Percentiles rank a stretch among this genome's conserved stretches.
Evolutionary conservation across 2,329 filamentous ascomycete genomes (phyloP).

Genomic region (Curvularia lunata): DNA sequence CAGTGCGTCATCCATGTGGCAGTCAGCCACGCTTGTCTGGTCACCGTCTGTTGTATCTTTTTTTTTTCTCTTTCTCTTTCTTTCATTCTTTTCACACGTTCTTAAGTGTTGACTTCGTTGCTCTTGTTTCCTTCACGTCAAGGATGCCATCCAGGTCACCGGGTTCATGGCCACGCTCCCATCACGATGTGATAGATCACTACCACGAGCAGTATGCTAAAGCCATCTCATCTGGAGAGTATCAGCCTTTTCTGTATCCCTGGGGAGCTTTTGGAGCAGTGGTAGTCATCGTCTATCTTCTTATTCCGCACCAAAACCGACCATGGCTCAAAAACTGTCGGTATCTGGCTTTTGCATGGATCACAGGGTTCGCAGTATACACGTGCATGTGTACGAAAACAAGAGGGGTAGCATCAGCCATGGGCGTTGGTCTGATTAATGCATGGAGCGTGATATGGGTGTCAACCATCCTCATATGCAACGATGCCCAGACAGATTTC

Average conservation of each 20-base stretch:
- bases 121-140: conserved; percentile 6
- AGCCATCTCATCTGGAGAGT: conserved; percentile 49
- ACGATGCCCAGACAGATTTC: conserved; percentile 63
- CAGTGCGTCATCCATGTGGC: conserved; percentile 38
- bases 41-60: conserved; percentile 14
- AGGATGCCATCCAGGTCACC: conserved; percentile 22
- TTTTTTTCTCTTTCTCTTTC: background rate
- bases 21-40: conserved; percentile 16
- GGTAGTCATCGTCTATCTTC: conserved; percentile 57
- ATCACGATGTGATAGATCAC: conserved; percentile 42
- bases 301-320: conserved; percentile 56
- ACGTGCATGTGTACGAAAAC: conserved; percentile 55
- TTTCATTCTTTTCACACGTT: background rate
- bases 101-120: conserved; percentile 2
- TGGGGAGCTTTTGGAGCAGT: conserved; percentile 49
- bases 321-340: conserved; percentile 51
- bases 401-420: conserved; percentile 59
- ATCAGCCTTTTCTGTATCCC: conserved; percentile 54
- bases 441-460: conserved; percentile 63
- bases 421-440: conserved; percentile 61
- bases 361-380: conserved; percentile 54
- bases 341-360: conserved; percentile 54
- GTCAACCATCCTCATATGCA: conserved; percentile 59
- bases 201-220: conserved; percentile 51
- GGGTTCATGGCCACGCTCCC: conserved; percentile 40